A percentile compares a stretch with the other conserved stretches of the same genome.
Evolutionary conservation across 1,284 basidiomycete genomes (phyloP).

Genomic region (Xerocomus cyaneibrunnescens): DNA sequence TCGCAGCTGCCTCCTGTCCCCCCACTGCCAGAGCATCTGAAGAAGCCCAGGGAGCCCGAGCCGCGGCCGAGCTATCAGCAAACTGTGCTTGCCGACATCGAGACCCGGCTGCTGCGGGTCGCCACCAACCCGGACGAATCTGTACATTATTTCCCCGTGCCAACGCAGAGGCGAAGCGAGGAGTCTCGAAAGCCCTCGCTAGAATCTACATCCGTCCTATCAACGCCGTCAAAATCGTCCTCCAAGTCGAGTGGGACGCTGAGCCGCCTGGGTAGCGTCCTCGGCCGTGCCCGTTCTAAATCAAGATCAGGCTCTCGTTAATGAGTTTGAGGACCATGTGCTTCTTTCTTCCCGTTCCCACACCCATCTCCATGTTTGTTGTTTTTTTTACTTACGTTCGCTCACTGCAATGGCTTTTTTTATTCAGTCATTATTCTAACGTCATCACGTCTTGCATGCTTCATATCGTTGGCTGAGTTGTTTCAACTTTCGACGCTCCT

Average conservation of each 20-base stretch:
- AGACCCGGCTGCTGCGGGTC: slow-evolving; percentile 30
- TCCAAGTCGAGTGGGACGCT: slow-evolving; percentile 26
- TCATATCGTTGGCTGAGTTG: not conserved
- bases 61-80: slow-evolving; percentile 32
- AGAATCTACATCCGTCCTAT: slow-evolving; percentile 32
- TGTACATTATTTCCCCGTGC: slow-evolving; percentile 36
- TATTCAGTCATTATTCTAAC: slow-evolving; percentile 21
- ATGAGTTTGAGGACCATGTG: slow-evolving; percentile 13
- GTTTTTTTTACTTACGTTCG: slow-evolving; percentile 16
- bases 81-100: slow-evolving; percentile 32
- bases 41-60: slow-evolving; percentile 11
- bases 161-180: slow-evolving; percentile 34
- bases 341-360: slow-evolving; percentile 6
- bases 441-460: not conserved
- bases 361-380: not conserved
- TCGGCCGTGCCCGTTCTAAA: slow-evolving; percentile 27
- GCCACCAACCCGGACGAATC: slow-evolving; percentile 29
- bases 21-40: slow-evolving; percentile 30
- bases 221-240: slow-evolving; percentile 24
- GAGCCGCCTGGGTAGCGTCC: slow-evolving; percentile 19
- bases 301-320: slow-evolving; percentile 13
- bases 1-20: slow-evolving; percentile 29
- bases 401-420: slow-evolving; percentile 4
- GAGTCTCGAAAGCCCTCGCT: slow-evolving; percentile 30
- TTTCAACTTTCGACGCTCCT: not conserved